These are phyloP conservation scores for Pleurotus tuoliensis DNA, from an alignment of 768 basidiomycete genomes.

Conservation along the genomic window DNA sequence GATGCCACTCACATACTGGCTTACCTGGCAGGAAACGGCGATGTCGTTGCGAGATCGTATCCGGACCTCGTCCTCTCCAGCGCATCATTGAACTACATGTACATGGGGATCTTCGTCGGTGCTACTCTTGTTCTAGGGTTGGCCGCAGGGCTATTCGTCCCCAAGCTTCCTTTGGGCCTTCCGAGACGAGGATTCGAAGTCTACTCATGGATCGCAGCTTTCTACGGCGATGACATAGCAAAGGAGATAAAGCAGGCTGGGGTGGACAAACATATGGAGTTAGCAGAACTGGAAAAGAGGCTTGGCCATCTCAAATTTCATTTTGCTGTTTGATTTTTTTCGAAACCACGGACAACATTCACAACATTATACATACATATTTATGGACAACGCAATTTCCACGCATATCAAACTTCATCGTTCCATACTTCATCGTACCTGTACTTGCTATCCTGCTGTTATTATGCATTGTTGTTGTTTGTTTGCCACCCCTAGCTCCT, in stretches of 20 bases:
- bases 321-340: not conserved
- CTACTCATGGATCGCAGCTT: slow-evolving; percentile 4
- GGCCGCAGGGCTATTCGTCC: not conserved
- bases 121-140: not conserved
- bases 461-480: too few species aligned
- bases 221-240: slow-evolving; percentile 1
- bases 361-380: too few species aligned
- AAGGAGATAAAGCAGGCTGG: not conserved
- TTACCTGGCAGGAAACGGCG: slow-evolving; percentile 36
- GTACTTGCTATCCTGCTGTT: too few species aligned
- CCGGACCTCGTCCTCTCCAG: slow-evolving; percentile 21
- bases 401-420: too few species aligned
- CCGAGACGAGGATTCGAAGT: slow-evolving; percentile 1
- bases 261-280: slow-evolving; percentile 1
- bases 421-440: too few species aligned
- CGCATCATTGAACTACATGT: slow-evolving; percentile 3
- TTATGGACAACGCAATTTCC: too few species aligned
- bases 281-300: not conserved
- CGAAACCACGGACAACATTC: too few species aligned
- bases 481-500: too few species aligned
- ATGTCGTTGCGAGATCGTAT: slow-evolving; percentile 32
- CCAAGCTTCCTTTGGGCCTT: not conserved
- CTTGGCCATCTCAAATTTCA: slow-evolving; percentile 2
- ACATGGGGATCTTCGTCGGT: not conserved
- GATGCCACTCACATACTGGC: slow-evolving; percentile 38